Conservation (phyloP, 176 grass and related monocot genomes). For the Carex kokanica region DNA sequence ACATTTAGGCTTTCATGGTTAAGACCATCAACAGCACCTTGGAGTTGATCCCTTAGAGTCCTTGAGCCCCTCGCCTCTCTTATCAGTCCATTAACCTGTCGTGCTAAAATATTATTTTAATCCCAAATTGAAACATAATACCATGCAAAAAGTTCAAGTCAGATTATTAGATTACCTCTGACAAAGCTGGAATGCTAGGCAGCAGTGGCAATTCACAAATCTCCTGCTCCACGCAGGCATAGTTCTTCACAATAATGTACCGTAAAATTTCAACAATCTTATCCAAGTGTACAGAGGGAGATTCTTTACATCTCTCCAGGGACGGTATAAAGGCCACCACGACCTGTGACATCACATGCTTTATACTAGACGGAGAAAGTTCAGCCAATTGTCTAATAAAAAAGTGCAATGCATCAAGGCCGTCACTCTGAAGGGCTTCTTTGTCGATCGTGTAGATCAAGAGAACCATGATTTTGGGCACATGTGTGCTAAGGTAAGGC, state of each 20-base stretch:
- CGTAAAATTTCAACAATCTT: slow-evolving; percentile 84
- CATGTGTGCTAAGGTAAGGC: slow-evolving; percentile 84
- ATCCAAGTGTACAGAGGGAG: slow-evolving; percentile 46
- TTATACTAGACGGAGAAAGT: slow-evolving; percentile 76
- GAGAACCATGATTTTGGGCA: slow-evolving; percentile 95
- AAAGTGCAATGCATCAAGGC: slow-evolving; percentile 68
- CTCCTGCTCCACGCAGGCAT: slow-evolving; percentile 54
- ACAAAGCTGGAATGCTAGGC: slow-evolving; percentile 77
- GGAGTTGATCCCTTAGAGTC: slow-evolving; percentile 75
- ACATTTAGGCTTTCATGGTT: slow-evolving; percentile 97
- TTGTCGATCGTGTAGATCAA: slow-evolving; percentile 86
- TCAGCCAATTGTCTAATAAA: slow-evolving; percentile 77
- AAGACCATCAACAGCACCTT: slow-evolving; percentile 84
- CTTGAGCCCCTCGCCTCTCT: slow-evolving; percentile 85
- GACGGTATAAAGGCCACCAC: slow-evolving; percentile 91
- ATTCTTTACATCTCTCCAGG: slow-evolving; percentile 66
- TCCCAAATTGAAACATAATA: not conserved
- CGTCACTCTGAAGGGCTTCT: slow-evolving; percentile 81
- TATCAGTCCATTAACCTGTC: slow-evolving; percentile 60
- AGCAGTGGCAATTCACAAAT: slow-evolving; percentile 83
- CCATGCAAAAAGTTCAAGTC: not conserved
- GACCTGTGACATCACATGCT: slow-evolving; percentile 94
- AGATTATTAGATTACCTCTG: slow-evolving; percentile 43
- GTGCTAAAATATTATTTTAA: not conserved
- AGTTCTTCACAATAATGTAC: slow-evolving; percentile 87